phyloP scores from a whole-genome alignment of 108 stramenopile species.

The Bacterosira constricta region DNA sequence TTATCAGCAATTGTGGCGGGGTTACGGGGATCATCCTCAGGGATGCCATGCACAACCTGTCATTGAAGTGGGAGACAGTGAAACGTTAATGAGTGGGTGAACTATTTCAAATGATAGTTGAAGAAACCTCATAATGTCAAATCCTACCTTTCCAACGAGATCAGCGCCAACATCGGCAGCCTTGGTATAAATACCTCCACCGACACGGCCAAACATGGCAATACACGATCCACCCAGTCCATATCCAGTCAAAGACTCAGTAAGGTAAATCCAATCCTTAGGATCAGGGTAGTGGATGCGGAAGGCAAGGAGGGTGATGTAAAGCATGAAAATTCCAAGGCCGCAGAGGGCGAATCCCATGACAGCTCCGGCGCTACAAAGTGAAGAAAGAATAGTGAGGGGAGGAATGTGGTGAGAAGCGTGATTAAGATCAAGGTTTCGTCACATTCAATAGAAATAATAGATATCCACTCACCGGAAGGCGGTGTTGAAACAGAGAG shows the following conservation, averaged over 20 bases:
- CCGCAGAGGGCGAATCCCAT: conserved; percentile 98
- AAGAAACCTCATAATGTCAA: background rate
- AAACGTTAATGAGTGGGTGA: background rate
- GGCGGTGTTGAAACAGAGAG: conserved; percentile 92
- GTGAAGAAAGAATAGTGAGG: conserved; percentile 10
- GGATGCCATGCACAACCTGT: conserved; percentile 94
- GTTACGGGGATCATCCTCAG: conserved; percentile 99
- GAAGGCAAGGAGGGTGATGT: conserved; percentile 80
- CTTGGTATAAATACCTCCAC: conserved; percentile 99
- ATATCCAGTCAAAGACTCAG: conserved; percentile 95
- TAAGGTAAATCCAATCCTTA: conserved; percentile 90
- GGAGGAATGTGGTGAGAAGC: background rate
- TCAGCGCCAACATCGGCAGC: conserved; percentile 99
- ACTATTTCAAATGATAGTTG: background rate
- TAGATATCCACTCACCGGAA: conserved; percentile 62
- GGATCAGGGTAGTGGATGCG: conserved; percentile 75
- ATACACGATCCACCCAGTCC: conserved; percentile 97
- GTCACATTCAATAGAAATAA: conserved; percentile 20
- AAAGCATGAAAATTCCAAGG: conserved; percentile 92
- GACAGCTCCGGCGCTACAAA: conserved; percentile 87
- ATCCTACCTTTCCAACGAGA: conserved; percentile 91
- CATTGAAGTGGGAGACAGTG: background rate
- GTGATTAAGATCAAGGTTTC: conserved; percentile 46
- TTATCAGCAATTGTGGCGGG: conserved; percentile 99
- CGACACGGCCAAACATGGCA: conserved; percentile 99